Conservation (phyloP, 176 grass and related monocot species). For the Phyllostachys edulis region DNA sequence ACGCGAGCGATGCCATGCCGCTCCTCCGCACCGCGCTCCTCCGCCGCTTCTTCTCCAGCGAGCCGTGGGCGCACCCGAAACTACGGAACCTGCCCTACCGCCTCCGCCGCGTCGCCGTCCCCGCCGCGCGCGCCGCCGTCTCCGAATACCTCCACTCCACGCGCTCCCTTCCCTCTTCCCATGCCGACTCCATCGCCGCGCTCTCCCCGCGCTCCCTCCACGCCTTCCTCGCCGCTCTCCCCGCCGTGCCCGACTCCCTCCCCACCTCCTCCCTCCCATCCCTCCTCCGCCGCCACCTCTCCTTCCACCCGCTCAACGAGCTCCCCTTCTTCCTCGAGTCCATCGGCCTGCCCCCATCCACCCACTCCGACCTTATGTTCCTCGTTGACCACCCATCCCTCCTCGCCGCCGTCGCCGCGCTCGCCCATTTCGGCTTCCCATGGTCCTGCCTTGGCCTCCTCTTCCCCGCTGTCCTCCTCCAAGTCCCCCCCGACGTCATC, state of each 20-base stretch:
- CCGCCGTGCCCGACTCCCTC: slow-evolving; percentile 31
- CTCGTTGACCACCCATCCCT: slow-evolving; percentile 58
- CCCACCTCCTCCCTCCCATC: slow-evolving; percentile 34
- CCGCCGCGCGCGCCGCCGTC: slow-evolving; percentile 56
- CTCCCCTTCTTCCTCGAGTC: slow-evolving; percentile 89
- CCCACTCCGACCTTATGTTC: slow-evolving; percentile 46
- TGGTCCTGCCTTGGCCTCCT: slow-evolving; percentile 59
- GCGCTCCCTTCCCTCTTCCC: slow-evolving; percentile 62
- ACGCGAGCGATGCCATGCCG: slow-evolving; percentile 25
- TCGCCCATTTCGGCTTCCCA: slow-evolving; percentile 68
- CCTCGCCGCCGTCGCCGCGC: slow-evolving; percentile 48
- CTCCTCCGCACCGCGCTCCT: slow-evolving; percentile 26
- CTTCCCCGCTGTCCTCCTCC: slow-evolving; percentile 45
- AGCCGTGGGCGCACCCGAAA: slow-evolving; percentile 27
- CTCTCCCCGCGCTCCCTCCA: slow-evolving; percentile 60
- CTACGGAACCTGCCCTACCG: slow-evolving; percentile 50
- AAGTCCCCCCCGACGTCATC: slow-evolving; percentile 41
- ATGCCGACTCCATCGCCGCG: slow-evolving; percentile 61
- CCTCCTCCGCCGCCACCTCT: slow-evolving; percentile 60
- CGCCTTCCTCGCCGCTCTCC: slow-evolving; percentile 50
- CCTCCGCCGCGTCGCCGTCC: slow-evolving; percentile 47
- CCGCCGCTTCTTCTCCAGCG: slow-evolving; percentile 32
- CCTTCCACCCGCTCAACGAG: slow-evolving; percentile 75
- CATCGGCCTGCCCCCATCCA: slow-evolving; percentile 48
- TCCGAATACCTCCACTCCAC: slow-evolving; percentile 77